A percentile compares a stretch with the other conserved stretches of the same genome.
These are phyloP conservation scores for Carex parvula DNA, from an alignment of 176 grass and related monocot species.

Conservation along the genomic window DNA sequence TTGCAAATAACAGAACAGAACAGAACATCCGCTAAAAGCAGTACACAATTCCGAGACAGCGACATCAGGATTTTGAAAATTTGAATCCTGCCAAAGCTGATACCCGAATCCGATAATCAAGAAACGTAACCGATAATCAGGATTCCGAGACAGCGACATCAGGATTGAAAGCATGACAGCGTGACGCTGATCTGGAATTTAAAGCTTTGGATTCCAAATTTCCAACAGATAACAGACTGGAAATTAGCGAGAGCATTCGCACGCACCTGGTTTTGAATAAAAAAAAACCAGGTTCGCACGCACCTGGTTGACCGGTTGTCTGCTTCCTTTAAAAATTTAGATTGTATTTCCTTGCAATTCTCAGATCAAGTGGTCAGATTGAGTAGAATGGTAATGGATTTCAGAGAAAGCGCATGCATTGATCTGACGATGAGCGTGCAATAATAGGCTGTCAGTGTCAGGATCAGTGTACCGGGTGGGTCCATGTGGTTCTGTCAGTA, in stretches of 20 bases:
- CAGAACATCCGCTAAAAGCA: not conserved
- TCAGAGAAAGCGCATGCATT: not conserved
- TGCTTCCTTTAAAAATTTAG: not conserved
- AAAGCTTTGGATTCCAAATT: conserved; percentile 30
- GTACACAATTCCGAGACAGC: not conserved
- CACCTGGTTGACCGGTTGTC: not conserved
- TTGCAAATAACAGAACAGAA: too few relatives aligned
- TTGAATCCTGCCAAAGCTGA: not conserved
- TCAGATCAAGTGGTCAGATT: not conserved
- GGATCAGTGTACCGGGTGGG: conserved; percentile 11
- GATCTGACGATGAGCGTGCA: conserved; percentile 24
- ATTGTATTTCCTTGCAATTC: not conserved
- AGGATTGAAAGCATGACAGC: not conserved
- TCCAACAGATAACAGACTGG: conserved; percentile 9
- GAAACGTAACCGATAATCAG: too few relatives aligned
- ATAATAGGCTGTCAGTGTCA: conserved; percentile 23
- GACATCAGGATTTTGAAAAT: not conserved
- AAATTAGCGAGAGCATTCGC: not conserved
- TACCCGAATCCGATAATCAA: not conserved
- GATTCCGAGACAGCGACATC: too few relatives aligned
- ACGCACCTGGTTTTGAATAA: not conserved
- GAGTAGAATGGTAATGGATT: not conserved
- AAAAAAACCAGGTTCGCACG: not conserved
- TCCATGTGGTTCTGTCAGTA: not conserved
- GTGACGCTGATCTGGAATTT: conserved; percentile 22